These are phyloP conservation scores for Trypanosoma melophagium DNA, from an alignment of 208 protist genomes.

Conservation along the genomic window DNA sequence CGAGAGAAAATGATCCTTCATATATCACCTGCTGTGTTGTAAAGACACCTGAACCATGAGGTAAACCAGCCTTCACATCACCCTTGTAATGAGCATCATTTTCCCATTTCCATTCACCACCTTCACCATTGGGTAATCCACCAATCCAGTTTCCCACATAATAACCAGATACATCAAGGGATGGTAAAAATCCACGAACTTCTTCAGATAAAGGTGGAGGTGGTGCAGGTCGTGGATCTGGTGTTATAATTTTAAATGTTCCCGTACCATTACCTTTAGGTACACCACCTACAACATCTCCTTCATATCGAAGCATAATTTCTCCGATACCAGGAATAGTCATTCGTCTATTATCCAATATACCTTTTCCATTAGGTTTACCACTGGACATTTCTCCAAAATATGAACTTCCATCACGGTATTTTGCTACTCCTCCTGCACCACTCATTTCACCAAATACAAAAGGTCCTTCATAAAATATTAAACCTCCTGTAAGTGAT, in stretches of 20 bases:
- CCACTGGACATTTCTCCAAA: slow-evolving; percentile 54
- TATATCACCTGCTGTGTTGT: slow-evolving; percentile 40
- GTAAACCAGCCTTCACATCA: slow-evolving; percentile 34
- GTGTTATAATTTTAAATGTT: slow-evolving; percentile 34
- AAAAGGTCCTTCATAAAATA: slow-evolving; percentile 63
- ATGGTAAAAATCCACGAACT: slow-evolving; percentile 15
- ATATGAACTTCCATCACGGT: slow-evolving; percentile 67
- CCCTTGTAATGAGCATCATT: slow-evolving; percentile 59
- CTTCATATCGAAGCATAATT: slow-evolving; percentile 64
- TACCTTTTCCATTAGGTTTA: slow-evolving; percentile 47
- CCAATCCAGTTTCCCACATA: slow-evolving; percentile 70
- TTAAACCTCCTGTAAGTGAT: slow-evolving; percentile 17
- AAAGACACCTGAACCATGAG: slow-evolving; percentile 55
- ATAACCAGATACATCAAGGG: slow-evolving; percentile 35
- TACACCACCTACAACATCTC: slow-evolving; percentile 63
- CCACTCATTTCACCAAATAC: slow-evolving; percentile 64
- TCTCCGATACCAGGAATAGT: slow-evolving; percentile 34
- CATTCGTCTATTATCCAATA: slow-evolving; percentile 47
- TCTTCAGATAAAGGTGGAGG: slow-evolving; percentile 1
- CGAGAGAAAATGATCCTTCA: slow-evolving; percentile 53
- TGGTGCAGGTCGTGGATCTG: slow-evolving; percentile 11
- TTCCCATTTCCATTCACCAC: slow-evolving; percentile 63
- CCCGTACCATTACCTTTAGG: slow-evolving; percentile 64
- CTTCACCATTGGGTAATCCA: slow-evolving; percentile 59
- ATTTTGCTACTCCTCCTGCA: slow-evolving; percentile 35